phyloP scores from a whole-genome alignment of 2,329 filamentous ascomycete genomes.

The Xylaria hypoxylon region DNA sequence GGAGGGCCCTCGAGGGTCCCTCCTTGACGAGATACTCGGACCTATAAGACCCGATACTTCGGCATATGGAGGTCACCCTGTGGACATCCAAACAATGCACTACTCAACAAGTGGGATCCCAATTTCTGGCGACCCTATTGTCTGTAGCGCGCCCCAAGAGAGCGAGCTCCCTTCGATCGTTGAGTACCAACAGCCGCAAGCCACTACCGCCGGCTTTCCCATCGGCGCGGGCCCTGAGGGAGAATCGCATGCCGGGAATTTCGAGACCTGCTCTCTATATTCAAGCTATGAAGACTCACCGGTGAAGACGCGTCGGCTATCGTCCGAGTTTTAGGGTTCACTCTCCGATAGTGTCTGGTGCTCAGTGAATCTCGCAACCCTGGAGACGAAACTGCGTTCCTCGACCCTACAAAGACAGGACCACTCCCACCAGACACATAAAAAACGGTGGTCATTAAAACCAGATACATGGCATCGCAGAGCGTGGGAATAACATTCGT shows the following conservation, averaged over 20 bases:
- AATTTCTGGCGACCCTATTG: constrained; percentile 25
- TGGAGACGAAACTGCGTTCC: not conserved
- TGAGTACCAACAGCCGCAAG: constrained; percentile 24
- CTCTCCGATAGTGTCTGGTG: not conserved
- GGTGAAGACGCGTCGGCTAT: constrained; percentile 14
- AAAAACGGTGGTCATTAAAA: not conserved
- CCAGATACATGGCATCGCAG: not conserved
- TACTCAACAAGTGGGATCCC: constrained; percentile 51
- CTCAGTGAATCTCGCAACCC: not conserved
- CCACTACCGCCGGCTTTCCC: constrained; percentile 54
- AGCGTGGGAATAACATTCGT: not conserved
- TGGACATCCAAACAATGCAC: constrained; percentile 42
- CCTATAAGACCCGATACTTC: constrained; percentile 7
- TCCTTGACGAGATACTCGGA: constrained; percentile 30
- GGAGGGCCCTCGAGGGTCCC: constrained; percentile 19
- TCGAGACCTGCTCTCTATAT: constrained; percentile 45
- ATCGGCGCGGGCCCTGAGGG: constrained; percentile 58
- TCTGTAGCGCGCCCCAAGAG: not conserved
- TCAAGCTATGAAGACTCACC: not conserved
- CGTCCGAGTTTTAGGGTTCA: constrained; percentile 28
- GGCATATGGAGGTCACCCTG: constrained; percentile 3
- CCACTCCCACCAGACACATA: not conserved
- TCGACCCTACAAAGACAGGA: not conserved
- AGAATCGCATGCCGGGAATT: constrained; percentile 50
- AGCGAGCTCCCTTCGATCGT: constrained; percentile 20